Base-by-base conservation (phyloP, 108 stramenopile genomes). In the Nitzschia sp. region DNA sequence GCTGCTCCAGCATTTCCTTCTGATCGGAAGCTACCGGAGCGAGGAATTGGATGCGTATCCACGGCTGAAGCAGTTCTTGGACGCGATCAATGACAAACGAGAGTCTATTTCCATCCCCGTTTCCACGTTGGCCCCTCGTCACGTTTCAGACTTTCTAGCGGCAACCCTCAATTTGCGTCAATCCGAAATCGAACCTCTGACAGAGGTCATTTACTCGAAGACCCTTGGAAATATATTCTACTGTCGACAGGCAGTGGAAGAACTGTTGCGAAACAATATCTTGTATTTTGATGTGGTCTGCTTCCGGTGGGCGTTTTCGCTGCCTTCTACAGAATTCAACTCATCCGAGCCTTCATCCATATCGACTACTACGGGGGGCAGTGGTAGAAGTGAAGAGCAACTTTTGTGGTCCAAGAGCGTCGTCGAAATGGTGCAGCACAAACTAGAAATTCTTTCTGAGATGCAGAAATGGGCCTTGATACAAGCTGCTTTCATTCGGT, bases 141-240 rank as follows among this genome's bases (percentile, higher is more conserved):
- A 42, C 38, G 38, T 42, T 42, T 42, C 38, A 13, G 38, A 42
- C 9, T 28, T 64, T 25, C 18, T 64, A 3, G 15, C 45, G 4
- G 63, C 46, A 23, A 47, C 46, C 3, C 45, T 64, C 11, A 17
- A 64, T 6, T 23, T 64, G 11, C 11, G n/a, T 2, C 23, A 18
- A 28, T 26, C 35, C 35, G 63, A 64, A 2, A 47, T 38, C 25
- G 17, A 23, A 47, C 34, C 63, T 4, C 26, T 64, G 3, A 27
- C 46, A 11, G 42, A 21, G 27, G 38, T 38, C 1, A 13, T 64
- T 1, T 64, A 64, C 25, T 42, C 11, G 5, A 64, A 64, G 27
- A 64, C 63, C 1, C 21, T 24, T 3, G 63, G 63, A 46, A 64
- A 64, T 47, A 46, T 64, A 45, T 46, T 64, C 27, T 64, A 24